Evolutionary conservation across 2,329 filamentous ascomycete species (phyloP).

Genomic region (Huntiella decipiens): DNA sequence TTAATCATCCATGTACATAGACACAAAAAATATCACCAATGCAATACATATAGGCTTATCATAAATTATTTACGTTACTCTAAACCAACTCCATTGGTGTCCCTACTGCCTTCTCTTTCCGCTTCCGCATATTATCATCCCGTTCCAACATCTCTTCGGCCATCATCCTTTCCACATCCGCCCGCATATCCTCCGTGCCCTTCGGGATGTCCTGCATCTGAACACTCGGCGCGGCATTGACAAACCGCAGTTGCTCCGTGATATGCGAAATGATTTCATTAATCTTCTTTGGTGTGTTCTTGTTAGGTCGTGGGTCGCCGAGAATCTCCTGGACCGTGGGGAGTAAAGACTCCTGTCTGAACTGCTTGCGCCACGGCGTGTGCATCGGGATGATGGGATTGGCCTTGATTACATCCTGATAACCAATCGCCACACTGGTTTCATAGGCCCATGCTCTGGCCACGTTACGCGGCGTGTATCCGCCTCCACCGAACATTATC

Average conservation of each 20-base stretch:
- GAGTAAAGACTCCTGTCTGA: constrained; percentile 73
- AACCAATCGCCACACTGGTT: constrained; percentile 72
- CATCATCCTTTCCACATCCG: constrained; percentile 48
- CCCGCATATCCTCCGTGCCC: constrained; percentile 48
- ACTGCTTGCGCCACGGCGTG: constrained; percentile 73
- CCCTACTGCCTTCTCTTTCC: constrained; percentile 38
- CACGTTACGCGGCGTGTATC: constrained; percentile 92
- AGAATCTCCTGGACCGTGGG: constrained; percentile 60
- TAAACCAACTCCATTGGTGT: constrained; percentile 31
- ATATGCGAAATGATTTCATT: constrained; percentile 59
- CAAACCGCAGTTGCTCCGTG: constrained; percentile 69
- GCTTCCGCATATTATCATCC: constrained; percentile 32
- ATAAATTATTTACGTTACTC: no score
- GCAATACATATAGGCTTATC: neutral
- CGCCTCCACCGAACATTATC: constrained; percentile 81
- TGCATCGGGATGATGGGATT: constrained; percentile 55
- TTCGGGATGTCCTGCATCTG: constrained; percentile 67
- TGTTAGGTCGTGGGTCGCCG: constrained; percentile 52
- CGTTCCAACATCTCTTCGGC: constrained; percentile 44
- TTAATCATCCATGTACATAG: neutral
- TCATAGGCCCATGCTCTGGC: constrained; percentile 95
- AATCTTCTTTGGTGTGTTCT: constrained; percentile 59
- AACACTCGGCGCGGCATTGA: constrained; percentile 69
- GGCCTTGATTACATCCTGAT: constrained; percentile 40
- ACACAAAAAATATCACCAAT: neutral